These are phyloP conservation scores for Colletotrichum shisoi DNA, from an alignment of 2,329 filamentous ascomycete genomes.

Conservation along the genomic window DNA sequence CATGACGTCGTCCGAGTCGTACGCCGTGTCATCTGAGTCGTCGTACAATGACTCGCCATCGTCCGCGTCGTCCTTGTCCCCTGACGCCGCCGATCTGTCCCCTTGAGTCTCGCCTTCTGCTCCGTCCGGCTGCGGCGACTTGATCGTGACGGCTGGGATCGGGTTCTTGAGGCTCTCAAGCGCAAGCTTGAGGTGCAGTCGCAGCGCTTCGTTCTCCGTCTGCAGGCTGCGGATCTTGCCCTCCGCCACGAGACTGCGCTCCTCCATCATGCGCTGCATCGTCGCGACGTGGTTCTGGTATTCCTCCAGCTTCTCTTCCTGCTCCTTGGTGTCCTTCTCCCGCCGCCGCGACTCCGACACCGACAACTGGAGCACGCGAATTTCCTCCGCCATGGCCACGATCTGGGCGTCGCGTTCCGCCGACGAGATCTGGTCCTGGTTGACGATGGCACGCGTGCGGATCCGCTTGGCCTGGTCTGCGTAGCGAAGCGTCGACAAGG, in stretches of 20 bases:
- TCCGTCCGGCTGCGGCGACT: constrained; percentile 34
- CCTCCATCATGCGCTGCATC: constrained; percentile 97
- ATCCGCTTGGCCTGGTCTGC: constrained; percentile 98
- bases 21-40: constrained; percentile 54
- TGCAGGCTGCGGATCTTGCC: constrained; percentile 91
- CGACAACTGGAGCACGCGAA: constrained; percentile 81
- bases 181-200: constrained; percentile 86
- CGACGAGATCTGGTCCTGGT: constrained; percentile 91
- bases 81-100: constrained; percentile 37
- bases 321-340: constrained; percentile 78
- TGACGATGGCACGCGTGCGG: constrained; percentile 90
- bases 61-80: constrained; percentile 66
- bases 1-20: constrained; percentile 55
- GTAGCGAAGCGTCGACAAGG: constrained; percentile 92
- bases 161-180: constrained; percentile 89
- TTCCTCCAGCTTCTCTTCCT: constrained; percentile 87
- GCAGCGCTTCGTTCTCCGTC: constrained; percentile 88
- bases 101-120: constrained; percentile 19
- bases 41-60: constrained; percentile 58
- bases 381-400: constrained; percentile 92
- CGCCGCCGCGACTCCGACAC: constrained; percentile 70
- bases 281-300: constrained; percentile 89
- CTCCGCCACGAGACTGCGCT: constrained; percentile 86
- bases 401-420: constrained; percentile 96
- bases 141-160: constrained; percentile 69